Conservation (phyloP, 2,329 filamentous ascomycete species). For the Magnaporthiopsis rhizophila region DNA sequence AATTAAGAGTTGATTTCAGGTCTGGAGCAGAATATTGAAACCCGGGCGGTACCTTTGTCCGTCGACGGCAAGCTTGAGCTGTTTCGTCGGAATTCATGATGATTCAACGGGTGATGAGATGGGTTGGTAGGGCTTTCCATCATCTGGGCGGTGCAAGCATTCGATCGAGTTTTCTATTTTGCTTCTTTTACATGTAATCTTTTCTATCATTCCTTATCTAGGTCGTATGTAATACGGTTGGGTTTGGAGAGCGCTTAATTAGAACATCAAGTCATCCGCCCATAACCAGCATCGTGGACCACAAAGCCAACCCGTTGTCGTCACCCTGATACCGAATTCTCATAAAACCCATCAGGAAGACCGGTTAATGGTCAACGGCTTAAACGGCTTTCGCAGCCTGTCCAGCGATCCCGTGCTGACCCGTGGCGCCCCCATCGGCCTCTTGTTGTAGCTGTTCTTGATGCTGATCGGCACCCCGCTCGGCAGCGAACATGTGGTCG, state of each 20-base stretch:
- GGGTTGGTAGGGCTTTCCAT: neutral
- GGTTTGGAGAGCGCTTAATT: neutral
- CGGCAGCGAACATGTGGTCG: slow-evolving; percentile 38
- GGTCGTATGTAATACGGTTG: too few species aligned
- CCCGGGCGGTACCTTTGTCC: too few species aligned
- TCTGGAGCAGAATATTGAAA: too few species aligned
- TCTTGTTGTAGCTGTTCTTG: slow-evolving; percentile 26
- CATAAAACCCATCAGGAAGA: slow-evolving; percentile 12
- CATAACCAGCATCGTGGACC: neutral
- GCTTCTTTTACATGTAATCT: neutral
- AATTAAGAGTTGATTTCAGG: too few species aligned
- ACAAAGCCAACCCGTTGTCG: neutral
- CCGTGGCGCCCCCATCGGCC: slow-evolving; percentile 32
- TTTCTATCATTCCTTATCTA: too few species aligned
- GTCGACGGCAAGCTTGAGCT: too few species aligned
- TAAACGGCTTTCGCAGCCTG: slow-evolving; percentile 46
- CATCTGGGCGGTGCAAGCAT: neutral
- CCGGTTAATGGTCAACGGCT: slow-evolving; percentile 45
- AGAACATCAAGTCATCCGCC: neutral
- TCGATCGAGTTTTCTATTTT: neutral
- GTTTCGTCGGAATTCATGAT: neutral
- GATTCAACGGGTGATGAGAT: neutral
- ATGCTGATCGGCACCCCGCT: slow-evolving; percentile 16
- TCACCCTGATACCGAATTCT: neutral
- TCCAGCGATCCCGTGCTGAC: slow-evolving; percentile 41